Evolutionary conservation across 2,329 filamentous ascomycete species (phyloP).

Genomic region (Intubia oerlemansii): DNA sequence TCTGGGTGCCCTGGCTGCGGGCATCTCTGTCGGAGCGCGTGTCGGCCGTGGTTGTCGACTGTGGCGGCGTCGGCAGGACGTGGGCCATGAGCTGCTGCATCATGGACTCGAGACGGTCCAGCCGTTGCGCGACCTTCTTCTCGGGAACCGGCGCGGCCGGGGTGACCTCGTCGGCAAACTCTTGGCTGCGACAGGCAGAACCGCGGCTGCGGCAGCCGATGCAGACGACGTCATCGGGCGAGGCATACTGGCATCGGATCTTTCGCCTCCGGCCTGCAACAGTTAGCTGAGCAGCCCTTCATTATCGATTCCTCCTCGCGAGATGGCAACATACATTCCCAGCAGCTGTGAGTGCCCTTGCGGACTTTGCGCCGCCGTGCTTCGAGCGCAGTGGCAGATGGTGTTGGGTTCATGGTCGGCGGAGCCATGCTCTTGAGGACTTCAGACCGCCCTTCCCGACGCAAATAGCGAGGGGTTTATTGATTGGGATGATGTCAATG

Average conservation of each 20-base stretch:
- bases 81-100: conserved; percentile 23
- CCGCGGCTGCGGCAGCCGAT: conserved; percentile 21
- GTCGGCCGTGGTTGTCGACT: too few species aligned
- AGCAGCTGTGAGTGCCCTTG: conserved; percentile 33
- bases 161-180: conserved; percentile 17
- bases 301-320: not conserved
- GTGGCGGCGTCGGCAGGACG: conserved; percentile 12
- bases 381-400: too few species aligned
- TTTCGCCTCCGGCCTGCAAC: conserved; percentile 25
- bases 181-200: conserved; percentile 21
- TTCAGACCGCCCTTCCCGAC: too few species aligned
- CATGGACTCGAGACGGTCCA: conserved; percentile 23
- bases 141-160: conserved; percentile 13
- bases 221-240: conserved; percentile 18
- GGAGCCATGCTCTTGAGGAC: too few species aligned
- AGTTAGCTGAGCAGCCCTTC: too few species aligned
- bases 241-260: conserved; percentile 22
- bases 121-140: conserved; percentile 18
- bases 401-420: too few species aligned
- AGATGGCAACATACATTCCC: conserved; percentile 23
- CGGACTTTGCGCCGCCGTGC: conserved; percentile 21
- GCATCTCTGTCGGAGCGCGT: too few species aligned
- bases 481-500: too few species aligned
- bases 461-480: too few species aligned
- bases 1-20: too few species aligned